Evolutionary conservation across 2,329 filamentous ascomycete genomes (phyloP), one percentile per base, ranked within the genome.

Genomic region (Cladophialophora exuberans): DNA sequence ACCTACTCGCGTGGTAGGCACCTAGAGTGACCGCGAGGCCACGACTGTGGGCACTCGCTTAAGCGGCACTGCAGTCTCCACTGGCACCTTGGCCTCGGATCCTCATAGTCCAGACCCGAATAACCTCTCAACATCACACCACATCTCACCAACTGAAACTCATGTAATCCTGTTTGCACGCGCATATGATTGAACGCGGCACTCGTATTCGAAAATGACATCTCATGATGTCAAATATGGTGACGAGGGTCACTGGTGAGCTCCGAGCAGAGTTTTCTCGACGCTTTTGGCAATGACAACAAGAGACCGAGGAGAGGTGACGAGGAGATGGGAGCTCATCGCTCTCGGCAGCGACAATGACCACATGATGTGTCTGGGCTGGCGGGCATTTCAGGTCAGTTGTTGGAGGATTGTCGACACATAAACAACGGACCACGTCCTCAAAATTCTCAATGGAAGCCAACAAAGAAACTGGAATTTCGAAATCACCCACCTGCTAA

Each of bases 221-320:
- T 58, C 41, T 39, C 46, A 45, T 58, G 56, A 58, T 38, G 6
- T 31, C 25, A 23, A 17, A 25, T 3, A 20, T 42, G 18, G 23
- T n/a, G n/a, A n/a, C n/a, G n/a, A n/a, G 36, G 11, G n/a, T 4
- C 36, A 20, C 20, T 47, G 42, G 36, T 54, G 56, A 52, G 30
- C 45, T 35, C 17, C 13, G 9, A 20, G 13, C 17, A 17, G 50
- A 54, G 26, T 15, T 13, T 30, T 48, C 56, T 52, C 46, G 56
- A 45, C 28, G 42, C 35, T 47, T 52, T 52, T 45, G 47, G 41
- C 23, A 23, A 15, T 6, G 41, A 31, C 45, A 33, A 44, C 10
- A 26, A 25, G 7, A 42, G n/a, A n/a, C n/a, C n/a, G n/a, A n/a
- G n/a, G n/a, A n/a, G n/a, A n/a, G n/a, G n/a, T n/a, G n/a, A n/a